Conservation (phyloP, 306 rosid species). For the Quercus alba region DNA sequence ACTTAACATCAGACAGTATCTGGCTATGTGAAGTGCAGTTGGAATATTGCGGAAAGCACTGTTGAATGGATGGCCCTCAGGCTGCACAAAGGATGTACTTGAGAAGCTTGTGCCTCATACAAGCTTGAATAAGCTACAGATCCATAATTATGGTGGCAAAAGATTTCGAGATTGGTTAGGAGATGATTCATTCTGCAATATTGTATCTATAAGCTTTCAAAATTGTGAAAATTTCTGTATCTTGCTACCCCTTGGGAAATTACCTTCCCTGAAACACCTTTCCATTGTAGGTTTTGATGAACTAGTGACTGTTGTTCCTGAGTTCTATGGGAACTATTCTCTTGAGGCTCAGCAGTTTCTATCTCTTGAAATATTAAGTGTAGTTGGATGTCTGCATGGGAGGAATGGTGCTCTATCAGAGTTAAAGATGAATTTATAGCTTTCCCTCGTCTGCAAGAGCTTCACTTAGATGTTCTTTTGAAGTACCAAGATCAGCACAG, state of each 20-base stretch:
- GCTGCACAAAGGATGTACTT: background rate
- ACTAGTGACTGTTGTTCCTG: background rate
- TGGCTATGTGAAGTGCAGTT: too few relatives aligned
- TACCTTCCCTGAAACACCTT: constrained; percentile 1
- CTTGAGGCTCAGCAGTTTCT: background rate
- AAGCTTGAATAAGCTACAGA: background rate
- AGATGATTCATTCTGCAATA: background rate
- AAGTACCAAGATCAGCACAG: too few relatives aligned
- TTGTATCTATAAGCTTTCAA: background rate
- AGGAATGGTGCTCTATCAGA: background rate
- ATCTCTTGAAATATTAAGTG: background rate
- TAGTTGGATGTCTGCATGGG: background rate
- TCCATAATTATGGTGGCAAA: background rate
- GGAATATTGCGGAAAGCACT: too few relatives aligned
- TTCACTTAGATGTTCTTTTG: background rate
- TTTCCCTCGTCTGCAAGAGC: background rate
- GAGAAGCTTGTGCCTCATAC: constrained; percentile 5
- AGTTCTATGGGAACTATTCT: background rate
- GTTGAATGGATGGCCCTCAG: too few relatives aligned
- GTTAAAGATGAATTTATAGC: background rate
- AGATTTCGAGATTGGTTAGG: constrained; percentile 8
- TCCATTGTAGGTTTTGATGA: background rate
- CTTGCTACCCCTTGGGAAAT: constrained; percentile 10
- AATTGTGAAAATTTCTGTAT: background rate
- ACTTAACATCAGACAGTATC: too few relatives aligned